Evolutionary conservation across 2,329 filamentous ascomycete species (phyloP).

Genomic region (Venturia carpophila): DNA sequence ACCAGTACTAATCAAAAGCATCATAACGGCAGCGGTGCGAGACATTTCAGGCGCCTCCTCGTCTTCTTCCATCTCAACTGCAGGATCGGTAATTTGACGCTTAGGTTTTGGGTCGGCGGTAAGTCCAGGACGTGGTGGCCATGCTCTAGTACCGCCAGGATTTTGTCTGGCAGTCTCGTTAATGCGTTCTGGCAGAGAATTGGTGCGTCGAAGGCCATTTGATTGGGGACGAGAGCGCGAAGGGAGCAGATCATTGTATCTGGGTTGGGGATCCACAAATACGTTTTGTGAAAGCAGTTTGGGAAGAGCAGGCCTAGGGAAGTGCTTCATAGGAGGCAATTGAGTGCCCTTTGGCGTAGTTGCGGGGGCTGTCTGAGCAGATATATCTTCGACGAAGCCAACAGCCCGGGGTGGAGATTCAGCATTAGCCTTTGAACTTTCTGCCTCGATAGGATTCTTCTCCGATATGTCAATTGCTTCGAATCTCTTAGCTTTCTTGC

Average conservation of each 20-base stretch:
- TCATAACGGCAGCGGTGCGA: constrained; percentile 48
- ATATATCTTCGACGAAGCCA: constrained; percentile 46
- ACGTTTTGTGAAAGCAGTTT: constrained; percentile 65
- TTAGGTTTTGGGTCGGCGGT: neutral
- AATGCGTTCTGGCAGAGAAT: constrained; percentile 64
- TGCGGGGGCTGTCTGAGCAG: constrained; percentile 30
- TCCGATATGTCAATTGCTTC: neutral
- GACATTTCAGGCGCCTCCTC: constrained; percentile 42
- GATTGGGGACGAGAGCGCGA: constrained; percentile 30
- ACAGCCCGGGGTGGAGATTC: constrained; percentile 36
- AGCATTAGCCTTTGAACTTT: neutral
- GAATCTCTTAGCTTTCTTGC: constrained; percentile 20
- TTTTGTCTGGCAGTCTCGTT: constrained; percentile 28
- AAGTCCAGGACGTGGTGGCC: neutral
- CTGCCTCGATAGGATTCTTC: constrained; percentile 13
- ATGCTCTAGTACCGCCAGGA: constrained; percentile 7
- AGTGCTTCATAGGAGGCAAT: constrained; percentile 29
- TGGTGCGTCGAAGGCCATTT: constrained; percentile 60
- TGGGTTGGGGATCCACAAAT: constrained; percentile 43
- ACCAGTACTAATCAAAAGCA: constrained; percentile 47
- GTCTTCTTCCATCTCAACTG: constrained; percentile 26
- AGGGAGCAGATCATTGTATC: constrained; percentile 27
- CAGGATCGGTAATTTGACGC: constrained; percentile 12
- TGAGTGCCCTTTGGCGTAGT: constrained; percentile 29
- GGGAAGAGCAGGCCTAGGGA: constrained; percentile 46